Evolutionary conservation across 2,329 filamentous ascomycete genomes (phyloP).

Genomic region (Lasiodiplodia sp.): DNA sequence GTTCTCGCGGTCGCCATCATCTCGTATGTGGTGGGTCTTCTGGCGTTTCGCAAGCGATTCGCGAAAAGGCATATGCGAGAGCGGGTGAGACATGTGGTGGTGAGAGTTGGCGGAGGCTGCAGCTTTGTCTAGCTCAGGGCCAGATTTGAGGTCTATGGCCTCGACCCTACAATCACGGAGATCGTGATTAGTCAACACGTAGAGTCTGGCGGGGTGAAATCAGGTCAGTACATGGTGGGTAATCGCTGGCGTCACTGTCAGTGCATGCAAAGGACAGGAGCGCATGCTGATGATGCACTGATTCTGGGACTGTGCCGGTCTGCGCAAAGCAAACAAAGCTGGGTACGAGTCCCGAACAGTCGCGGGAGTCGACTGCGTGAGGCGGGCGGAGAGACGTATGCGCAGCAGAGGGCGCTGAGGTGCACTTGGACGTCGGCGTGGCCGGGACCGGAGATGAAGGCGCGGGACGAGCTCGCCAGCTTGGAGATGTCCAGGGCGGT

Average conservation of each 20-base stretch:
- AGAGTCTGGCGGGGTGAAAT: neutral
- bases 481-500: no score
- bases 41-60: slow-evolving; percentile 1
- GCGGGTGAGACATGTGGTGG: neutral
- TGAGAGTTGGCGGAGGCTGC: neutral
- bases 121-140: no score
- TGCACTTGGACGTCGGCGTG: no score
- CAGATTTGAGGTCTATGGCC: no score
- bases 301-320: neutral
- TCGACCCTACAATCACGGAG: neutral
- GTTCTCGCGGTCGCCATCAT: neutral
- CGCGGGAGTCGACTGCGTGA: neutral
- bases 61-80: neutral
- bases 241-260: neutral
- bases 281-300: neutral
- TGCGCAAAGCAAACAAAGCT: neutral
- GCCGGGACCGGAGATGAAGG: no score
- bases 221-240: neutral
- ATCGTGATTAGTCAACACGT: neutral
- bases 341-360: neutral
- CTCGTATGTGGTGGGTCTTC: neutral
- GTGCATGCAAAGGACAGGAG: neutral
- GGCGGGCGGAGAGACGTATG: neutral
- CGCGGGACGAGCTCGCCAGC: no score
- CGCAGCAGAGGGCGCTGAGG: no score